Percentiles rank a stretch among this genome's conserved stretches.
phyloP scores from a whole-genome alignment of 2,329 filamentous ascomycete genomes.

The Sarocladiaceae sp. region DNA sequence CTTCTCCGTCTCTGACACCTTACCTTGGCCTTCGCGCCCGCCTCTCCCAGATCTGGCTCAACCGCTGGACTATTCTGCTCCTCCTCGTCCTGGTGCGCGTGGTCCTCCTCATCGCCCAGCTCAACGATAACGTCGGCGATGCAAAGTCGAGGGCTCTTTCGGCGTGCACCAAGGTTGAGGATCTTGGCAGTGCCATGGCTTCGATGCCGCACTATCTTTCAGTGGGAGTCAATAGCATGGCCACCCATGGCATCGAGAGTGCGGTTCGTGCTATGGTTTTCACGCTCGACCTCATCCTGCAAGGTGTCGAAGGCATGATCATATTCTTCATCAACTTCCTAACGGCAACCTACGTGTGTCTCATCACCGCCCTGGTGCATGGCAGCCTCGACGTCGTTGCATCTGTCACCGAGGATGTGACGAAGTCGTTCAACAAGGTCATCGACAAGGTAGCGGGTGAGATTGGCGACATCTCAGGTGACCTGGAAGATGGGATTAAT shows the following conservation, averaged over 20 bases:
- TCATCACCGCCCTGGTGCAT: constrained; percentile 76
- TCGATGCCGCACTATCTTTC: constrained; percentile 97
- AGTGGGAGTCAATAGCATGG: constrained; percentile 78
- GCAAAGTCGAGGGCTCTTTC: constrained; percentile 78
- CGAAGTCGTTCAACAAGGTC: constrained; percentile 42
- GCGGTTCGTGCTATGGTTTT: constrained; percentile 74
- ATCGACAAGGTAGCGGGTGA: constrained; percentile 50
- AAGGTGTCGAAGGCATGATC: constrained; percentile 78
- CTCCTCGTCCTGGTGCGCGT: constrained; percentile 78
- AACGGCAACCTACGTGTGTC: constrained; percentile 82
- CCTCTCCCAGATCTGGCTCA: constrained; percentile 94
- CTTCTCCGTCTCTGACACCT: constrained; percentile 70
- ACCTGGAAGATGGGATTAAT: constrained; percentile 41
- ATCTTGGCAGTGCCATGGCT: constrained; percentile 88
- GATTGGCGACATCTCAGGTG: constrained; percentile 52
- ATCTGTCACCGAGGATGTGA: constrained; percentile 45
- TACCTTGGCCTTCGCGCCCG: constrained; percentile 86
- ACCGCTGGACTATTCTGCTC: constrained; percentile 90
- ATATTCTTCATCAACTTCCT: constrained; percentile 90
- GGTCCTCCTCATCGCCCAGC: constrained; percentile 65
- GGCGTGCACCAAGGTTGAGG: constrained; percentile 87
- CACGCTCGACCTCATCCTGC: constrained; percentile 72
- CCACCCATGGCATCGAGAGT: constrained; percentile 71
- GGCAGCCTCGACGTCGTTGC: constrained; percentile 67
- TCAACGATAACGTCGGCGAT: constrained; percentile 67